Conservation (phyloP, 306 rosid species). For the Bauhinia variegata region DNA sequence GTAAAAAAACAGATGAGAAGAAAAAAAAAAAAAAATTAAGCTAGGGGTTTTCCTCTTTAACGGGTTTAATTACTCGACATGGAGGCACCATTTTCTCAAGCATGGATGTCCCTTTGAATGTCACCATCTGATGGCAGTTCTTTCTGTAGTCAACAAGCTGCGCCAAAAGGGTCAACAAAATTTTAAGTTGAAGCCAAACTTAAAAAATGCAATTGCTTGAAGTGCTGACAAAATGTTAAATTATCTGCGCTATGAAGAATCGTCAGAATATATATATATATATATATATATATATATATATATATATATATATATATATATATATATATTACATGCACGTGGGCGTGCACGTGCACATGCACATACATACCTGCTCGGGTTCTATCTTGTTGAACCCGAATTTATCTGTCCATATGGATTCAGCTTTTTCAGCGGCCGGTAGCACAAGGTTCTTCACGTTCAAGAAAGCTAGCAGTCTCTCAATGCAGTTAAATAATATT, state of each 20-base stretch:
- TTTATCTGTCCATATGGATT: conserved; percentile 84
- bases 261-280: too few species aligned
- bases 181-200: background rate
- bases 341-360: too few species aligned
- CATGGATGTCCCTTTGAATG: conserved; percentile 92
- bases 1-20: too few species aligned
- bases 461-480: conserved; percentile 77
- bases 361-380: conserved; percentile 69
- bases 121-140: conserved; percentile 73
- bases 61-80: conserved; percentile 54
- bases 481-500: conserved; percentile 82
- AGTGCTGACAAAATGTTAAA: too few species aligned
- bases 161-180: conserved; percentile 28
- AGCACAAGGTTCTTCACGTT: conserved; percentile 78
- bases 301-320: too few species aligned
- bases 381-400: conserved; percentile 78
- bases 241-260: too few species aligned
- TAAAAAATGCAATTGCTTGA: too few species aligned
- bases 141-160: conserved; percentile 83
- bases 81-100: conserved; percentile 73
- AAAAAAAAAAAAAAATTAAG: background rate
- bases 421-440: conserved; percentile 96
- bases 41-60: conserved; percentile 37
- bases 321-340: too few species aligned
- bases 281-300: too few species aligned